phyloP scores from a whole-genome alignment of 2,329 filamentous ascomycete genomes.

The Metarhizium sp. region DNA sequence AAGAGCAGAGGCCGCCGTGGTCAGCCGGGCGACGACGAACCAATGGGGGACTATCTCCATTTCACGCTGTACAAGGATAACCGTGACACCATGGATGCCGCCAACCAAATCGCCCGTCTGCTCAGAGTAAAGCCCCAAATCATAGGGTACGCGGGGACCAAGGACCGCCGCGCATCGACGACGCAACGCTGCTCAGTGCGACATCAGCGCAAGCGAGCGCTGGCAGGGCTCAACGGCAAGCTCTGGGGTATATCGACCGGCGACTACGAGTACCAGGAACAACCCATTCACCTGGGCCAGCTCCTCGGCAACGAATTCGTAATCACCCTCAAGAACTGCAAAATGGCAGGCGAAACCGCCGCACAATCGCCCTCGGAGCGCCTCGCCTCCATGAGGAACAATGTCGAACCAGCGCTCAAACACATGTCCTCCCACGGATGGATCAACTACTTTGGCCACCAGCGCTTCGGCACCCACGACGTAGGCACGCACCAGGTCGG shows the following conservation, averaged over 20 bases:
- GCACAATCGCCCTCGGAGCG: conserved; percentile 16
- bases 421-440: conserved; percentile 69
- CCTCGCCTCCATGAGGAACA: conserved; percentile 20
- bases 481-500: conserved; percentile 82
- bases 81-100: conserved; percentile 89
- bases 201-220: conserved; percentile 40
- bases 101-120: conserved; percentile 65
- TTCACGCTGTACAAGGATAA: conserved; percentile 96
- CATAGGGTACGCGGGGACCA: conserved; percentile 74
- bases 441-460: conserved; percentile 97
- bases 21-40: conserved; percentile 19
- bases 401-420: conserved; percentile 49
- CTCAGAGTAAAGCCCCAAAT: conserved; percentile 66
- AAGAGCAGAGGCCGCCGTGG: conserved; percentile 16
- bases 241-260: conserved; percentile 59
- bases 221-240: conserved; percentile 57
- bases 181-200: conserved; percentile 68
- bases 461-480: conserved; percentile 84
- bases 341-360: conserved; percentile 38
- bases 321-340: conserved; percentile 81
- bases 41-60: conserved; percentile 67
- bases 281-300: conserved; percentile 72
- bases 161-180: conserved; percentile 80
- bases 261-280: conserved; percentile 67
- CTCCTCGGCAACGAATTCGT: conserved; percentile 85